phyloP scores from a whole-genome alignment of 805 yeast genomes.

The Yamadazyma scolyti region DNA sequence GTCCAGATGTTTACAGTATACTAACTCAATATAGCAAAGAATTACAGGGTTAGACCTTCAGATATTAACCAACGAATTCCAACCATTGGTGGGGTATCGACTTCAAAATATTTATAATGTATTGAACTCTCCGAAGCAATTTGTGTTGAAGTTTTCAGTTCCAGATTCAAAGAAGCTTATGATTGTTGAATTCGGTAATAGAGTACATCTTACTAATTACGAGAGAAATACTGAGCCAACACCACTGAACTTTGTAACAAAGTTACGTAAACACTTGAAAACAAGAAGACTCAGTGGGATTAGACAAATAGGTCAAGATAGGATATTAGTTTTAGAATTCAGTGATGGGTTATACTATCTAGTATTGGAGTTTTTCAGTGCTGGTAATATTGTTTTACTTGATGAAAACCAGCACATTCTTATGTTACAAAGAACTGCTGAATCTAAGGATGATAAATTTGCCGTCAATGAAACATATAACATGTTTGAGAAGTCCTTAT shows the following conservation, averaged over 20 bases:
- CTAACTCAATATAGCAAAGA: slow-evolving; percentile 57
- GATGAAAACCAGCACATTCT: slow-evolving; percentile 67
- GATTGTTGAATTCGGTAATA: slow-evolving; percentile 83
- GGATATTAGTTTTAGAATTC: slow-evolving; percentile 81
- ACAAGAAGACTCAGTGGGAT: slow-evolving; percentile 71
- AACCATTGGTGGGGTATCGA: slow-evolving; percentile 59
- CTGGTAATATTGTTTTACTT: slow-evolving; percentile 82
- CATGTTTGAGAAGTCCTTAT: slow-evolving; percentile 52
- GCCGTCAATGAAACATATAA: slow-evolving; percentile 74
- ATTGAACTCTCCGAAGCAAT: slow-evolving; percentile 66
- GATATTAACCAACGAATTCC: slow-evolving; percentile 65
- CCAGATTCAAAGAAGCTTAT: slow-evolving; percentile 78
- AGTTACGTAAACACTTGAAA: slow-evolving; percentile 81
- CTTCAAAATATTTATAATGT: slow-evolving; percentile 84
- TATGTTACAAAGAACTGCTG: slow-evolving; percentile 76
- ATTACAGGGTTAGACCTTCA: slow-evolving; percentile 80
- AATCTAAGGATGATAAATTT: slow-evolving; percentile 58
- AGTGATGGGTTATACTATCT: slow-evolving; percentile 76
- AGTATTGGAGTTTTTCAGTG: slow-evolving; percentile 90
- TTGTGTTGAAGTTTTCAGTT: slow-evolving; percentile 71
- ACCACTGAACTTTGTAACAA: slow-evolving; percentile 83
- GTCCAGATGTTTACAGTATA: background rate
- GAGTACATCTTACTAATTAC: slow-evolving; percentile 73
- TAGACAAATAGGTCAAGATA: slow-evolving; percentile 72
- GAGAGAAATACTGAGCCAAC: slow-evolving; percentile 76